Base-by-base conservation (phyloP, 768 basidiomycete genomes). In the Postia placenta region DNA sequence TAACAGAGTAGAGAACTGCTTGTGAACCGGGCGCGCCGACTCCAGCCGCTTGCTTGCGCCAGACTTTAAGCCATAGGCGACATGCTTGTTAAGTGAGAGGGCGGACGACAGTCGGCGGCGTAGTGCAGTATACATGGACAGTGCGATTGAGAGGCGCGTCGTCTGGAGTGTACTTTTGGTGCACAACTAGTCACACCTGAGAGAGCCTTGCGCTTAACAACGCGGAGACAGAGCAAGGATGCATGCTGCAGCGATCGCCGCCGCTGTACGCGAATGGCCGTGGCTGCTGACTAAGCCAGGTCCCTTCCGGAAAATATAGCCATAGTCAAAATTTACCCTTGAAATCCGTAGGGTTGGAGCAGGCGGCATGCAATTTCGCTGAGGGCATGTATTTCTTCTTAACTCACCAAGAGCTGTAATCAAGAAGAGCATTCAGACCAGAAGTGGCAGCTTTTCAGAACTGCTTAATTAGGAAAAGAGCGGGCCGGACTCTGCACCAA, bases 1-100 rank as follows among this genome's bases (percentile, higher is more conserved):
- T 53, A 79, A 62, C 47, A 79, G 68, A 7, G 82, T 83, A 17
- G 74, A 73, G 55, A 78, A 79, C 52, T 80, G 81, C 44, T 79
- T 75, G 60, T 76, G 81, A 11, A 73, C 66, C 1, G 78, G 76
- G 46, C 79, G 66, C 5, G 67, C 49, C 11, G 60, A 48, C 40
- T 67, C 55, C 17, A 52, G 42, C 15, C 56, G 64, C 42, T 66
- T 67, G 51, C 70, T 64, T n/a, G 75, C 68, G 11, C 50, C 43
- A 15, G 68, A 61, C 47, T 74, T 68, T 42, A 80, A 58, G 46
- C 79, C 77, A 66, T 81, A 80, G 2, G 79, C 74, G 50, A 79
- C 65, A 19, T 70, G 60, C 60, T 81, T 83, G 54, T 72, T 71
- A 24, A 60, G 50, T 6, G 60, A 58, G 37, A 66, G 57, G 12